Conservation (phyloP, 1,139 yeast genomes). For the Waltiozyma sp. region DNA sequence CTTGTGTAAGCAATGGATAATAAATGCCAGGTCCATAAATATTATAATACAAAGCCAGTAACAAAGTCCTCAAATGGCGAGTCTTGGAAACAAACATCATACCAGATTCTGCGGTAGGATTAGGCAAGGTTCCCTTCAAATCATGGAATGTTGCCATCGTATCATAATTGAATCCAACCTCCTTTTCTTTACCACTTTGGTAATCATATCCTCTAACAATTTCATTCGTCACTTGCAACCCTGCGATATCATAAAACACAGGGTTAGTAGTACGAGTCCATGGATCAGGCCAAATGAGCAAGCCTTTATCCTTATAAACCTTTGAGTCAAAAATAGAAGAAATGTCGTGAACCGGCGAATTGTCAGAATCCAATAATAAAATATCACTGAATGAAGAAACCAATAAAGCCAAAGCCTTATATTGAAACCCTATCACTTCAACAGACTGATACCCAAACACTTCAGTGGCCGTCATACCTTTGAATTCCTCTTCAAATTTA, state of each 20-base stretch:
- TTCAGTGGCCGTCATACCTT: background rate
- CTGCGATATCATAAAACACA: constrained; percentile 43
- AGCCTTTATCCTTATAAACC: constrained; percentile 23
- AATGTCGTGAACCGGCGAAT: constrained; percentile 45
- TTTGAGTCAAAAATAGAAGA: constrained; percentile 35
- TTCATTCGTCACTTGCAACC: constrained; percentile 22
- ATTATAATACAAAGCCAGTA: constrained; percentile 47
- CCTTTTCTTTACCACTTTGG: background rate
- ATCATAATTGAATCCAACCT: constrained; percentile 2
- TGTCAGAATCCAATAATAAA: constrained; percentile 58
- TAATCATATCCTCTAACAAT: constrained; percentile 17
- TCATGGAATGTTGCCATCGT: constrained; percentile 34
- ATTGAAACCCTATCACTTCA: constrained; percentile 46
- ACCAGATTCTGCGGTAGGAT: constrained; percentile 57
- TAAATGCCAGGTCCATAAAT: constrained; percentile 48
- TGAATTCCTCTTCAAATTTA: background rate
- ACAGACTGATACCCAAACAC: constrained; percentile 17
- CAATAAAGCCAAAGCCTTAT: constrained; percentile 50
- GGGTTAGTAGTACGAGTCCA: constrained; percentile 61
- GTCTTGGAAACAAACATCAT: constrained; percentile 47
- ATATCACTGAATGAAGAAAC: constrained; percentile 49
- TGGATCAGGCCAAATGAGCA: constrained; percentile 62
- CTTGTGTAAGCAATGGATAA: constrained; percentile 53
- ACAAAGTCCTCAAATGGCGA: constrained; percentile 36
- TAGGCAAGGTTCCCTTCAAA: constrained; percentile 46